Evolutionary conservation across 2,329 filamentous ascomycete genomes (phyloP).

Genomic region (Clonostachys sp.): DNA sequence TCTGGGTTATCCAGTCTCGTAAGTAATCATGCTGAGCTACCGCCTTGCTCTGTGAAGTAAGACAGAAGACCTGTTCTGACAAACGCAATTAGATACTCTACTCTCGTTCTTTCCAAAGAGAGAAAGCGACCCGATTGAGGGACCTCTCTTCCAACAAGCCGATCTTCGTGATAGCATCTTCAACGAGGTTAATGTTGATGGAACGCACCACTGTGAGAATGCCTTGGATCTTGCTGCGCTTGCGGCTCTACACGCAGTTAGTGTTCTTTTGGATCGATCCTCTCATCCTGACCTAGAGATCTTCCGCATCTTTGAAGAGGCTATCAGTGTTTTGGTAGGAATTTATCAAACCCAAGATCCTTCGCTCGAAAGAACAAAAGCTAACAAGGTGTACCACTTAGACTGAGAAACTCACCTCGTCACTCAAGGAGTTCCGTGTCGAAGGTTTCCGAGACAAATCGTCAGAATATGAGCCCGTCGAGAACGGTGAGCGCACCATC

Average conservation of each 20-base stretch:
- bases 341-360: neutral
- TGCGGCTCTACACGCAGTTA: slow-evolving; percentile 57
- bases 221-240: slow-evolving; percentile 58
- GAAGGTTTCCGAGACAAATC: slow-evolving; percentile 47
- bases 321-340: slow-evolving; percentile 55
- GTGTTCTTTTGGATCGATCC: slow-evolving; percentile 53
- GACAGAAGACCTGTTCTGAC: neutral
- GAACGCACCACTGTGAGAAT: slow-evolving; percentile 58
- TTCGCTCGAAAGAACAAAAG: neutral
- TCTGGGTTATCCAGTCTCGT: slow-evolving; percentile 53
- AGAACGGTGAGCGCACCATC: slow-evolving; percentile 32
- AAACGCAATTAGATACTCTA: slow-evolving; percentile 34
- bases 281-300: slow-evolving; percentile 59
- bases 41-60: no score
- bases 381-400: slow-evolving; percentile 12
- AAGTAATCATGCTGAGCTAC: slow-evolving; percentile 10
- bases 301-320: slow-evolving; percentile 62
- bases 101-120: slow-evolving; percentile 51
- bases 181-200: slow-evolving; percentile 61
- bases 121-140: slow-evolving; percentile 49
- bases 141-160: slow-evolving; percentile 52
- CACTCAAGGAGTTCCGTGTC: slow-evolving; percentile 57
- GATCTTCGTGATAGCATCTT: slow-evolving; percentile 61
- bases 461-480: slow-evolving; percentile 28
- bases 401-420: slow-evolving; percentile 59